Percentiles rank a stretch among this genome's conserved stretches.
Evolutionary conservation across 2,329 filamentous ascomycete genomes (phyloP).

Genomic region (Venturia nashicola): DNA sequence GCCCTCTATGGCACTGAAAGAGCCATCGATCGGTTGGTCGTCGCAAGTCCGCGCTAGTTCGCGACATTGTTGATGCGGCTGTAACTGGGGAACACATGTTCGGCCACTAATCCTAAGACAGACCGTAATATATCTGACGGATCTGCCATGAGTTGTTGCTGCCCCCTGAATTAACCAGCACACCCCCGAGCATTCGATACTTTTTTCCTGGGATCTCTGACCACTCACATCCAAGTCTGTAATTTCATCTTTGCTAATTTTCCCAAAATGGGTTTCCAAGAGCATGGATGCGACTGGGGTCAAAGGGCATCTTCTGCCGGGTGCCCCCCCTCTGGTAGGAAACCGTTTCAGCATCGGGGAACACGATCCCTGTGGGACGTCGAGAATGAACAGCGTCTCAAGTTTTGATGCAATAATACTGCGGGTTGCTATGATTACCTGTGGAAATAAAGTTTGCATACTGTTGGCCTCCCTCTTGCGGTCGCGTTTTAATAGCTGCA

Average conservation of each 20-base stretch:
- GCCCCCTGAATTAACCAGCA: neutral
- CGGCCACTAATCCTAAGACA: neutral
- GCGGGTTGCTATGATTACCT: neutral
- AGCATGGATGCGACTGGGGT: neutral
- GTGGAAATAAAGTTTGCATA: neutral
- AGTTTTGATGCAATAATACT: neutral
- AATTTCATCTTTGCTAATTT: neutral
- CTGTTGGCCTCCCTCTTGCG: neutral
- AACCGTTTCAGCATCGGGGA: neutral
- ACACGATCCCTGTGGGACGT: neutral
- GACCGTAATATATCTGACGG: neutral
- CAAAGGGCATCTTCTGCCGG: neutral
- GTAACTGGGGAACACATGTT: neutral
- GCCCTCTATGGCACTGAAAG: neutral
- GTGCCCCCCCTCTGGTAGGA: neutral
- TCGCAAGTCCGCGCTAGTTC: too few relatives aligned
- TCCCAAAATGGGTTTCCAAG: neutral
- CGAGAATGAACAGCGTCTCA: slow-evolving; percentile 1
- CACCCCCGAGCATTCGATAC: neutral
- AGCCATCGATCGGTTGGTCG: neutral
- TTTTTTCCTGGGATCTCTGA: neutral
- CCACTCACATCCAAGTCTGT: neutral
- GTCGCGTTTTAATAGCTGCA: neutral
- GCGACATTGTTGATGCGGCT: neutral
- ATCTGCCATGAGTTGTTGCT: neutral